Evolutionary conservation across 179 eudicot species (phyloP), one percentile per base, ranked within the genome.

Genomic region (Silene vulgaris): DNA sequence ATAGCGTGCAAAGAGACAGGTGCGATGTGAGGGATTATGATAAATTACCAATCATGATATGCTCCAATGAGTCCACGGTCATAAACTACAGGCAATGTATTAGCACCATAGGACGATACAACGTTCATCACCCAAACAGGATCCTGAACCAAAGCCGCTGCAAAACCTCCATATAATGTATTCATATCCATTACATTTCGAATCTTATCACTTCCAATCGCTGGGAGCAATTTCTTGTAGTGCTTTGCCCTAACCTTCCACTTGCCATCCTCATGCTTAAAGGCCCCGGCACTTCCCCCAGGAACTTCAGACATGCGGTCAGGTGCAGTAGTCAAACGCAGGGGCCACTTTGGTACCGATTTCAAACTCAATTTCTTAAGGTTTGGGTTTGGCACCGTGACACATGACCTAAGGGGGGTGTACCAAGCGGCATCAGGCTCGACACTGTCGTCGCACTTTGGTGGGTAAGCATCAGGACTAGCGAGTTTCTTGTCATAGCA

Each of bases 111-210:
- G 0, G 97, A 85, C 14, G 97, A 91, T n/a, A 90, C 97, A 62
- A 89, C 97, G 74, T 91, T 91, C 97, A 91, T 91, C 63, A 91
- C 96, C 97, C 97, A 91, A 74, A 91, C 73, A 21, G 97, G 97
- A 84, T 88, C 91, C 74, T 82, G 80, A n/a, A 82, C 76, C 54
- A 90, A 17, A 59, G 89, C 85, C 0, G 96, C 93, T 63, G 97
- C 96, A 26, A 91, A 85, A 54, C 97, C 96, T 17, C 97, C 97
- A 62, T 91, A 91, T 57, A 86, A 23, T 0, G 97, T 90, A 71
- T 90, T 91, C 96, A 91, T 91, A 78, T 91, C 97, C 96, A 91
- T 91, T 17, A 90, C 93, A 74, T 91, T 91, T 54, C 98, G 75
- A 59, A 91, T 90, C 82, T 90, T 84, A 59, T 90, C 88, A 61